Base-by-base conservation (phyloP, 2,329 filamentous ascomycete genomes). In the Cryphonectria nitschkei region DNA sequence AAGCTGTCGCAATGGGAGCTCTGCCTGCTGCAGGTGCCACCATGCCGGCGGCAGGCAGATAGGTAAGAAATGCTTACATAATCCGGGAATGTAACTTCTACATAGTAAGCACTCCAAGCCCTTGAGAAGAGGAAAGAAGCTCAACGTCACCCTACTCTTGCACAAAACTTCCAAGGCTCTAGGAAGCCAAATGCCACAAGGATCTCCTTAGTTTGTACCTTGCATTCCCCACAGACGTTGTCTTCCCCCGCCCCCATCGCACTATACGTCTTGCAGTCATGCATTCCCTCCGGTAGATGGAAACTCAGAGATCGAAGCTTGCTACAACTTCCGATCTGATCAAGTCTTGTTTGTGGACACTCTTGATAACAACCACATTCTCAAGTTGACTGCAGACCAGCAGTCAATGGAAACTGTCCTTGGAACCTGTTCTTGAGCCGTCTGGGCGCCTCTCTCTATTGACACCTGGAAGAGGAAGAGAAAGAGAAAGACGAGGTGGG, bases 1-100 rank as follows among this genome's bases (percentile, higher is more conserved):
- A 63, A 69, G 72, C 70, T 70, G 69, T 71, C 72, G 72, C 72
- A 73, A 73, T 72, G 52, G 70, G 41, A 69, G 68, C 68, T 70
- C 70, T 73, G 72, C 72, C 72, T 73, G 65, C 72, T 69, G 72
- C 69, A 14, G 50, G 5, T 64, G 32, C 60, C 11, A 19, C 60
- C 3, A n/a, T 26, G 22, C 61, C 9, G 37, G 43, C 58, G 66
- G 70, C 70, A 72, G 70, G 70, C 70, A 72, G 3, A 22, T n/a
- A 39, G n/a, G 32, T 32, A 34, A 34, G 32, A 19, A 22, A n/a
- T 37, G 41, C n/a, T 65, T 65, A 52, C 9, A 22, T 65, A 65
- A 65, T 26, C 41, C 7, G 54, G 14, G 29, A 7, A 4, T 9
- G 11, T 56, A 56, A 26, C 6, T 26, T 13, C 19, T 6, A 26